These are phyloP conservation scores for Trichoderma endophyticum DNA, from an alignment of 2,329 filamentous ascomycete genomes.

Conservation along the genomic window DNA sequence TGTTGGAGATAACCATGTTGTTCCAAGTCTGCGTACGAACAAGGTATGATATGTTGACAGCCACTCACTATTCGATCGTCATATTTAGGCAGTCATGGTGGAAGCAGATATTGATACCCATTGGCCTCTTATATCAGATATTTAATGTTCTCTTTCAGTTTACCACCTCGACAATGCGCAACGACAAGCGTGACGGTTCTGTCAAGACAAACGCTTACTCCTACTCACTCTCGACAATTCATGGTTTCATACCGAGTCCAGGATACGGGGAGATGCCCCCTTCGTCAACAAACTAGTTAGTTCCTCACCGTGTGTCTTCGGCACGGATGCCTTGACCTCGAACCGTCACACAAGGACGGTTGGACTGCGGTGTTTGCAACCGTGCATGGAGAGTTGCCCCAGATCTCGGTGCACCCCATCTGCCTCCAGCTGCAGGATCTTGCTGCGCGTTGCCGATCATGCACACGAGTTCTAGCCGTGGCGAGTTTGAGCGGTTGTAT, in stretches of 20 bases:
- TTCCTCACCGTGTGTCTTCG: neutral
- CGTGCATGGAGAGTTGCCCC: neutral
- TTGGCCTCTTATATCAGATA: neutral
- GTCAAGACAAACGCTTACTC: neutral
- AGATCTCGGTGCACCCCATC: conserved; percentile 1
- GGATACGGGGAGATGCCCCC: neutral
- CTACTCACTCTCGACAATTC: neutral
- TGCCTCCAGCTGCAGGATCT: conserved; percentile 8
- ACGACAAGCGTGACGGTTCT: neutral
- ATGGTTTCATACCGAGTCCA: neutral
- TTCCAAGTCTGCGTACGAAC: neutral
- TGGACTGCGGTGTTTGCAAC: conserved; percentile 2
- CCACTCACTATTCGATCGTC: neutral
- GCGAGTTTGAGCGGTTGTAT: neutral
- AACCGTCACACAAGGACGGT: neutral
- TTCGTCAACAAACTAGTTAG: neutral
- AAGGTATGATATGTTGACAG: neutral
- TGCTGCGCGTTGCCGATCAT: neutral
- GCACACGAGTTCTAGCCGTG: neutral
- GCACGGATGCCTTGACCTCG: conserved; percentile 6
- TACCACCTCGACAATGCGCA: neutral
- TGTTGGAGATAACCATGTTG: neutral
- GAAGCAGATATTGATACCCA: neutral
- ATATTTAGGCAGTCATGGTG: rapidly evolving
- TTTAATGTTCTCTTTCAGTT: neutral